Base-by-base conservation (phyloP, 768 basidiomycete genomes). In the Leccinum subtestaceum region DNA sequence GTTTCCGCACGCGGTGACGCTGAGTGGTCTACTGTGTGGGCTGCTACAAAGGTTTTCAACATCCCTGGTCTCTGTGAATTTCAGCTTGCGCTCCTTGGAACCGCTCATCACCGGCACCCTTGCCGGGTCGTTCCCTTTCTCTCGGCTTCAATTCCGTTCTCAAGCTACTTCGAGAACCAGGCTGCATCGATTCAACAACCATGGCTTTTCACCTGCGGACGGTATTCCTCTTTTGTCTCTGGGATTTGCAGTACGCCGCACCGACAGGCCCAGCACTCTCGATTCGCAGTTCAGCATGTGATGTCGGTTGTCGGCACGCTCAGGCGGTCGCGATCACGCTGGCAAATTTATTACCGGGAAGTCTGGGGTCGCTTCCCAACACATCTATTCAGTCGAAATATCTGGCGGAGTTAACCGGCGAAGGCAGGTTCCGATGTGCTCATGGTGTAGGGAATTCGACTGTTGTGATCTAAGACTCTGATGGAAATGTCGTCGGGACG, bases 291-390 rank as follows among this genome's bases (percentile, higher is more conserved):
- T 82, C 55, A 77, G 78, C 8, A 76, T 75, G 0, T 75, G 81
- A 74, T 19, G 65, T 77, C 27, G 46, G 71, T 27, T 72, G 70
- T 2, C 65, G 65, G 51, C 76, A 75, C 25, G 77, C 76, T 4
- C 82, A 84, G 61, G 76, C 75, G 0, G 77, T 85, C 0, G 80
- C 82, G 47, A 76, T 85, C 43, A 82, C 81, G 0, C 61, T 85
- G 12, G 77, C 78, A 23, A 85, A 85, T 60, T 70, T 83, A 11
- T 70, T 81, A 9, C 78, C 83, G 0, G 69, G 71, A 2, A 71
- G 52, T 36, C 52, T 72, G 1, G 63, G 47, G 2, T 53, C 66
- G 2, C 69, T 72, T 0, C 61, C 58, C 3, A 60, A 63, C 32
- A 71, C 75, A 0, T 75, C 79, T 3, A 34, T 79, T 23, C 70